A percentile compares a stretch with the other conserved stretches of the same genome.
phyloP scores from a whole-genome alignment of 345 rosid genomes.

The Brassica cretica region DNA sequence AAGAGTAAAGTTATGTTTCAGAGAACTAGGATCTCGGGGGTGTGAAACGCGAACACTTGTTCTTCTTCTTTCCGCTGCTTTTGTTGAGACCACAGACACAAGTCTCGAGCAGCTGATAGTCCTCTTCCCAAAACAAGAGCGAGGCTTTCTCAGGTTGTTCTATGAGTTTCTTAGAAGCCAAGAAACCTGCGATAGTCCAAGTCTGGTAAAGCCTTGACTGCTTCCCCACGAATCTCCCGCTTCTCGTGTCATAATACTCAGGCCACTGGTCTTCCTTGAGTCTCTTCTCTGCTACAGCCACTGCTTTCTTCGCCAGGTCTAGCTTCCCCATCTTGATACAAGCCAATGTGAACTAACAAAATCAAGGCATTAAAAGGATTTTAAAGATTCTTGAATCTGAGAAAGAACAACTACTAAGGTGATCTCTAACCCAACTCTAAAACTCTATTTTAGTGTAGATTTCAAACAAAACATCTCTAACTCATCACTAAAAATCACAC shows the following conservation, averaged over 20 bases:
- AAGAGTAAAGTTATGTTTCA: not conserved
- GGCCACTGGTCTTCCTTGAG: conserved; percentile 75
- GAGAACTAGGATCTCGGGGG: conserved; percentile 46
- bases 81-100: conserved; percentile 72
- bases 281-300: conserved; percentile 70
- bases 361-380: not conserved
- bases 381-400: not conserved
- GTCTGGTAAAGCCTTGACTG: conserved; percentile 78
- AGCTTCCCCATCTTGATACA: conserved; percentile 86
- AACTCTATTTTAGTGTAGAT: no score
- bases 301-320: conserved; percentile 73
- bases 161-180: conserved; percentile 82
- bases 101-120: conserved; percentile 78
- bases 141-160: conserved; percentile 85
- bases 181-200: conserved; percentile 85
- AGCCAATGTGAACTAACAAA: conserved; percentile 78
- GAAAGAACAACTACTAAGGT: no score
- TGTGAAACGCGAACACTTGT: conserved; percentile 60
- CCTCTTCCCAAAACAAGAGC: conserved; percentile 80
- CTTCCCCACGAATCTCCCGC: conserved; percentile 81
- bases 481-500: no score
- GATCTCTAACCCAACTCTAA: no score
- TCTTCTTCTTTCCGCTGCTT: conserved; percentile 48
- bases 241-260: conserved; percentile 79
- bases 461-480: no score